Evolutionary conservation across 805 yeast genomes (phyloP), one percentile per base, ranked within the genome.

Genomic region (Candida vartiovaarae): DNA sequence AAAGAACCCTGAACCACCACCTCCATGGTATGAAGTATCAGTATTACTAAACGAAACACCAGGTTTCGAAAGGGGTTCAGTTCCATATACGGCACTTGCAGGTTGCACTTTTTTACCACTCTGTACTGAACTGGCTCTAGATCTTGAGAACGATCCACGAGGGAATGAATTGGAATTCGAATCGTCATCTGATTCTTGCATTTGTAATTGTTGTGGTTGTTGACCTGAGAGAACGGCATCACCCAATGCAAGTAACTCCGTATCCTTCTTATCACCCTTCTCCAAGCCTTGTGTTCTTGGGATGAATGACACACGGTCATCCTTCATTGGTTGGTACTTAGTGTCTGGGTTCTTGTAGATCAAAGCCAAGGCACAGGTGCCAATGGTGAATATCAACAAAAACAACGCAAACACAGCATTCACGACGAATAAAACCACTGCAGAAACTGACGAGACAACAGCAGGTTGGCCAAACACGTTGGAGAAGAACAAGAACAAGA

Each of bases 231-330:
- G 41, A 2, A 58, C 60, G 31, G 60, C 52, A 33, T 55, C 63
- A 41, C 62, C 62, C 5, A 58, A 42, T 2, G 60, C 61, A 34
- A 56, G 43, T 11, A 55, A 34, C 44, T 57, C 62, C n/a, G 59
- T 58, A 39, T 56, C 62, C 41, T 56, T 50, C 47, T 55, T 53
- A 27, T 54, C 55, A 1, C 51, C 35, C 34, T 54, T 53, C 37
- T 53, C 60, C 46, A 51, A 44, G 1, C 52, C 60, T 4, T 48
- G 45, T 2, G 60, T 70, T 56, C 82, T 74, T 49, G 90, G 90
- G 59, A 93, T 85, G 63, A 93, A 93, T n/a, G 96, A 85, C 41
- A 85, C 93, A 61, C 99, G 79, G 61, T 93, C 99, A 64, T 93
- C 99, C 55, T 84, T 84, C 84, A 91, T 84, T 49, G 96, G 98